A percentile compares a stretch with the other conserved stretches of the same genome.
Conservation (phyloP, 257 asterid species). For the Solanum piurae region DNA sequence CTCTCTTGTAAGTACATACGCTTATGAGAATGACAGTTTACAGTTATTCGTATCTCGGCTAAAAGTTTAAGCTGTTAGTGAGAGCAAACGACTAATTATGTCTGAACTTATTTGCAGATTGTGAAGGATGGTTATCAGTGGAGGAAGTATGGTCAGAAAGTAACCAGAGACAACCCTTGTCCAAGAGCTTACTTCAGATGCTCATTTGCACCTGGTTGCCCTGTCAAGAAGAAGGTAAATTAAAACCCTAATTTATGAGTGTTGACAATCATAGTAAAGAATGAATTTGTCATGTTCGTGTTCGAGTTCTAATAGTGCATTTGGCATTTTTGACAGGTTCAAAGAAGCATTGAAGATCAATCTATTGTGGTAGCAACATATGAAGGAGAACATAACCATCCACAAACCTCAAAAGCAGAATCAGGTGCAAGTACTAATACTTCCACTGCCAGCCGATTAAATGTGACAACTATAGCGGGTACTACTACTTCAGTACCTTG, state of each 20-base stretch:
- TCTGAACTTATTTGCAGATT: conserved; percentile 28
- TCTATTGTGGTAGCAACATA: conserved; percentile 65
- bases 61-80: neutral
- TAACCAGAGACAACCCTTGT: conserved; percentile 86
- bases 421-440: neutral
- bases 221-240: conserved; percentile 86
- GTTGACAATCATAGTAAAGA: neutral
- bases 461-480: neutral
- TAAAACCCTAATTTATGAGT: neutral
- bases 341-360: conserved; percentile 71
- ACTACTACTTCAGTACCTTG: conserved; percentile 28
- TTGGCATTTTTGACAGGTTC: conserved; percentile 1
- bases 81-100: neutral
- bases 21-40: neutral
- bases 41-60: neutral
- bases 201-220: conserved; percentile 87
- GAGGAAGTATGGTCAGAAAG: conserved; percentile 97
- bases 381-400: conserved; percentile 89
- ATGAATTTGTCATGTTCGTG: neutral
- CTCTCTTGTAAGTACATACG: conserved; percentile 57
- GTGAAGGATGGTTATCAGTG: conserved; percentile 92
- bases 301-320: neutral
- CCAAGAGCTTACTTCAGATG: conserved; percentile 97
- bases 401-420: conserved; percentile 46
- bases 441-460: conserved; percentile 15